Conservation (phyloP, 192 early-diverging fungal genomes). For the Spizellomyces sp. region DNA sequence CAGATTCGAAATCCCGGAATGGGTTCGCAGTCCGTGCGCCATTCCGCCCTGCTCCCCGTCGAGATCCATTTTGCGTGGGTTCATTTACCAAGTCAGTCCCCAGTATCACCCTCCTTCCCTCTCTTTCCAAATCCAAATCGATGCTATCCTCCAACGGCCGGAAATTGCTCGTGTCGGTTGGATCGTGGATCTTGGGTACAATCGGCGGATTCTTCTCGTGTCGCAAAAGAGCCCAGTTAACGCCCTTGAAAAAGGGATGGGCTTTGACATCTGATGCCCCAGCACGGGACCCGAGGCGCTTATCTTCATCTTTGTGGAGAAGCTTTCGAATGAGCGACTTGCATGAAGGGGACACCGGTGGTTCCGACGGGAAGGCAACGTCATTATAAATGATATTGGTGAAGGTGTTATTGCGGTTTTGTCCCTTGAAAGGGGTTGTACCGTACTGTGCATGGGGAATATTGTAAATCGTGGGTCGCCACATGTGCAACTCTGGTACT, state of each 20-base stretch:
- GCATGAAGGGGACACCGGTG: conserved; percentile 56
- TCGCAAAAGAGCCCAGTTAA: conserved; percentile 92
- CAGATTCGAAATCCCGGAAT: conserved; percentile 32
- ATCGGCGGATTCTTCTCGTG: conserved; percentile 82
- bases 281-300: conserved; percentile 81
- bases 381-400: conserved; percentile 80
- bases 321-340: conserved; percentile 82
- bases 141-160: conserved; percentile 64
- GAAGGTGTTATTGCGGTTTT: conserved; percentile 86
- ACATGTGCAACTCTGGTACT: too few relatives aligned
- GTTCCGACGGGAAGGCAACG: conserved; percentile 67
- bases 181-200: conserved; percentile 52
- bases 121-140: conserved; percentile 68
- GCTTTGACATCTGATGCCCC: conserved; percentile 94
- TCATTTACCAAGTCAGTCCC: not conserved
- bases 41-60: not conserved
- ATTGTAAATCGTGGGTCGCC: not conserved
- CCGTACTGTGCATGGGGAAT: conserved; percentile 58
- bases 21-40: conserved; percentile 15
- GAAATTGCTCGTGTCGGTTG: conserved; percentile 69
- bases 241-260: conserved; percentile 87
- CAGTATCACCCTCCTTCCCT: conserved; percentile 18
- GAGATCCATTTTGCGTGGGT: not conserved
- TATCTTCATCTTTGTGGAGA: conserved; percentile 87
- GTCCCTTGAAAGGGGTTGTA: conserved; percentile 96